Evolutionary conservation across 805 yeast genomes (phyloP).

Genomic region (Groenewaldozyma tartarivorans): DNA sequence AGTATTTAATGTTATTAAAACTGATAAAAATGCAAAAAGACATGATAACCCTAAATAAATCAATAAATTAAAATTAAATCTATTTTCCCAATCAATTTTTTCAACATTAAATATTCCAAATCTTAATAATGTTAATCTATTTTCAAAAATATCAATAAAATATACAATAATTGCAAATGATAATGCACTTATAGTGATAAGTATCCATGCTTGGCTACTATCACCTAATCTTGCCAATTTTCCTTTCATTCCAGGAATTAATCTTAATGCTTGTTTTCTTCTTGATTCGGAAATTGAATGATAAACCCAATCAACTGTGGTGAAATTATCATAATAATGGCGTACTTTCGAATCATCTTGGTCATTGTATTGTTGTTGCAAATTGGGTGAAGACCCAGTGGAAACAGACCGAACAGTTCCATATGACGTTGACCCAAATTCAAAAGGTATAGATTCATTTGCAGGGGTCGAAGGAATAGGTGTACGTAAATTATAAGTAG

Average conservation of each 20-base stretch:
- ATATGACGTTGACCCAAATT: too few species aligned
- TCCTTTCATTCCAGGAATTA: constrained; percentile 28
- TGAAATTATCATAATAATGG: constrained; percentile 43
- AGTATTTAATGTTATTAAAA: constrained; percentile 38
- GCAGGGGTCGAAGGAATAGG: too few species aligned
- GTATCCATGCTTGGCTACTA: constrained; percentile 39
- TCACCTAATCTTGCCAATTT: constrained; percentile 27
- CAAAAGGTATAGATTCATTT: too few species aligned
- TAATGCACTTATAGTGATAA: constrained; percentile 38
- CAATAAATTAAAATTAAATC: constrained; percentile 10
- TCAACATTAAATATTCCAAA: too few species aligned
- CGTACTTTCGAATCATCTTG: constrained; percentile 19
- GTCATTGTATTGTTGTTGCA: neutral
- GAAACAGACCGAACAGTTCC: too few species aligned
- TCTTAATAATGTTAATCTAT: constrained; percentile 41
- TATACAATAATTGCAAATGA: constrained; percentile 42
- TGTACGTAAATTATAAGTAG: too few species aligned
- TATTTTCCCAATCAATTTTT: too few species aligned
- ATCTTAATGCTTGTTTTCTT: constrained; percentile 31
- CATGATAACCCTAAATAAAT: constrained; percentile 32
- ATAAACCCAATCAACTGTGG: constrained; percentile 52
- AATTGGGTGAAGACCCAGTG: too few species aligned
- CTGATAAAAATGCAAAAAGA: constrained; percentile 36
- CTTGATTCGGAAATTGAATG: constrained; percentile 38
- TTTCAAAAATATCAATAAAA: constrained; percentile 37